Percentiles rank a stretch among this genome's conserved stretches.
Evolutionary conservation across 257 asterid genomes (phyloP).

Genomic region (Solanum lycopersicoides): DNA sequence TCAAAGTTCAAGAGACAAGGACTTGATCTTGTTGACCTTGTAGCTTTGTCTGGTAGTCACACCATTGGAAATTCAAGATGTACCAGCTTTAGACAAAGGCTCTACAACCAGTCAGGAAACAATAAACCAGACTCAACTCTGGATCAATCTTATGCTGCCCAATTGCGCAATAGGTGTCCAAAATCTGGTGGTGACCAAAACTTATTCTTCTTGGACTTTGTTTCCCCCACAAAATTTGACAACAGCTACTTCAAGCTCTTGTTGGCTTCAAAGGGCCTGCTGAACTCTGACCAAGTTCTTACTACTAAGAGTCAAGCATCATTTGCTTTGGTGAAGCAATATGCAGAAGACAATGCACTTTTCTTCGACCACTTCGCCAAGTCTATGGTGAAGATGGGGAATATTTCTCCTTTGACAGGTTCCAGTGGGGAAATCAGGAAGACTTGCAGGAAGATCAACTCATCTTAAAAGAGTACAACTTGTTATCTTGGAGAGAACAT

Average conservation of each 20-base stretch:
- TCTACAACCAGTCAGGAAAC: conserved; percentile 72
- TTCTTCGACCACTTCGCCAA: conserved; percentile 75
- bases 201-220: conserved; percentile 54
- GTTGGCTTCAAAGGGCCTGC: conserved; percentile 59
- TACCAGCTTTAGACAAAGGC: conserved; percentile 77
- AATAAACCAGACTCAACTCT: conserved; percentile 46
- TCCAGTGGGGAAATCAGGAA: conserved; percentile 61
- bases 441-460: conserved; percentile 65
- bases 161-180: conserved; percentile 61
- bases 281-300: conserved; percentile 71
- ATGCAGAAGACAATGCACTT: conserved; percentile 39
- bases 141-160: conserved; percentile 47
- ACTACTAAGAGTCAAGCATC: conserved; percentile 60
- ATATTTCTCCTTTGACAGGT: conserved; percentile 77
- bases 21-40: conserved; percentile 71
- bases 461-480: background rate
- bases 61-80: conserved; percentile 83
- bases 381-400: conserved; percentile 85
- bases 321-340: conserved; percentile 52
- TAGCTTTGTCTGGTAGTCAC: conserved; percentile 87
- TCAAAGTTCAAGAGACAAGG: conserved; percentile 73
- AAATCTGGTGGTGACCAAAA: conserved; percentile 86
- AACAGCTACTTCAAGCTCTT: conserved; percentile 71
- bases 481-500: background rate
- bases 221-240: conserved; percentile 58